Evolutionary conservation across 495 filamentous ascomycete species (phyloP).

Genomic region (Cetradonia linearis): DNA sequence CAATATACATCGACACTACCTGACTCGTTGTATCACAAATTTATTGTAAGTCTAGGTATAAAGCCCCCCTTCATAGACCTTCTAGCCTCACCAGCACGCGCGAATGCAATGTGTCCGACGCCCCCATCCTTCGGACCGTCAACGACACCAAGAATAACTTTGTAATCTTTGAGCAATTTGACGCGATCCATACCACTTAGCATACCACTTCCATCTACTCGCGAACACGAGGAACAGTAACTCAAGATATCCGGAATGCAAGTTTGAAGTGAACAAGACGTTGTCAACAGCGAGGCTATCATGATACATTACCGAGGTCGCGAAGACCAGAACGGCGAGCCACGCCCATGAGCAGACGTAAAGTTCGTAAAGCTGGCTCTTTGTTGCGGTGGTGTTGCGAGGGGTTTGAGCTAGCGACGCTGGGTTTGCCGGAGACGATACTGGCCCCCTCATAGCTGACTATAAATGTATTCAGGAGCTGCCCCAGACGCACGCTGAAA

Average conservation of each 20-base stretch:
- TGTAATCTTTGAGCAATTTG: not conserved
- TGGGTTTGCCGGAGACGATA: not conserved
- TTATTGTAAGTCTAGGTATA: too few species aligned
- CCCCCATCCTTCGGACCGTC: not conserved
- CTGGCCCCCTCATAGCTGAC: not conserved
- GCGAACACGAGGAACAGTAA: not conserved
- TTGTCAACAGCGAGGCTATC: not conserved
- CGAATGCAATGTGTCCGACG: not conserved
- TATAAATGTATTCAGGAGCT: not conserved
- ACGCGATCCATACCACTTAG: not conserved
- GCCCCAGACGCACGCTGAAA: not conserved
- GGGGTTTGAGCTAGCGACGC: not conserved
- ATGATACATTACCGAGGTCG: not conserved
- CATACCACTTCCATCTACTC: not conserved
- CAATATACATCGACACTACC: too few species aligned
- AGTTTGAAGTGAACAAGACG: not conserved
- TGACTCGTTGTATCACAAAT: too few species aligned
- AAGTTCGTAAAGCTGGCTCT: not conserved
- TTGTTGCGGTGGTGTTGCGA: not conserved
- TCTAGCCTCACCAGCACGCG: not conserved
- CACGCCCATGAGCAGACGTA: not conserved
- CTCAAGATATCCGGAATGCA: not conserved
- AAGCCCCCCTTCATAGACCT: not conserved
- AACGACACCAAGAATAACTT: not conserved
- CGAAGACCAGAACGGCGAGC: not conserved